Percentiles rank a stretch among this genome's conserved stretches.
These are phyloP conservation scores for Boletus tomentosulus DNA, from an alignment of 768 basidiomycete genomes.

Conservation along the genomic window DNA sequence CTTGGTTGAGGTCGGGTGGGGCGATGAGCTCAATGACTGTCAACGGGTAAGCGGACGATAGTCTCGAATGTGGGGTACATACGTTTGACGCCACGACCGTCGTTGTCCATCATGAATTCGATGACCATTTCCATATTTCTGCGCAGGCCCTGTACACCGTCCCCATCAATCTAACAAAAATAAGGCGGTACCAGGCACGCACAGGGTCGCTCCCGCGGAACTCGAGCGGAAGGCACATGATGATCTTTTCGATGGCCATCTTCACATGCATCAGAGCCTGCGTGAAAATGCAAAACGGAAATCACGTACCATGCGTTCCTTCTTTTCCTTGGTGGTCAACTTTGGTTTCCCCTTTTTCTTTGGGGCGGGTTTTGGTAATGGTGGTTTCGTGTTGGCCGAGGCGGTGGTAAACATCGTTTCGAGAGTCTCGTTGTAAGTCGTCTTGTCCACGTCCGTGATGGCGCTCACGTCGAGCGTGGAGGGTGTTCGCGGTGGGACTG, in stretches of 20 bases:
- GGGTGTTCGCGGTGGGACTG: conserved; percentile 30
- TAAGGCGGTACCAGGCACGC: conserved; percentile 26
- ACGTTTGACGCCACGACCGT: conserved; percentile 54
- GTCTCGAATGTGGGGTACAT: conserved; percentile 14
- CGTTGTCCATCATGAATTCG: conserved; percentile 65
- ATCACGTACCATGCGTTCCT: conserved; percentile 63
- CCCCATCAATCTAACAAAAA: background rate
- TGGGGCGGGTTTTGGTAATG: conserved; percentile 39
- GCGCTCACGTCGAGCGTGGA: conserved; percentile 9
- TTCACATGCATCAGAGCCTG: conserved; percentile 15
- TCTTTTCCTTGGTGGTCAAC: conserved; percentile 76
- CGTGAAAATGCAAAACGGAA: background rate
- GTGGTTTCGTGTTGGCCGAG: conserved; percentile 35
- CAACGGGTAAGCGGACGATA: background rate
- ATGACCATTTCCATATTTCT: conserved; percentile 80
- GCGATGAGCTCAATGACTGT: conserved; percentile 73
- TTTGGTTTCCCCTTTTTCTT: conserved; percentile 61
- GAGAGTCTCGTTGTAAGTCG: conserved; percentile 25
- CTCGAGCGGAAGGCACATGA: conserved; percentile 79
- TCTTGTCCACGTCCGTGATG: conserved; percentile 28
- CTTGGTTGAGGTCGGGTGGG: conserved; percentile 82
- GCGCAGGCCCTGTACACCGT: conserved; percentile 54
- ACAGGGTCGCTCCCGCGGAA: conserved; percentile 88
- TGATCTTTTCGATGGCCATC: conserved; percentile 65
- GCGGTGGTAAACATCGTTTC: conserved; percentile 35